Evolutionary conservation across 108 stramenopile species (phyloP), one percentile per base, ranked within the genome.

Genomic region (Nitzschia inconspicua): DNA sequence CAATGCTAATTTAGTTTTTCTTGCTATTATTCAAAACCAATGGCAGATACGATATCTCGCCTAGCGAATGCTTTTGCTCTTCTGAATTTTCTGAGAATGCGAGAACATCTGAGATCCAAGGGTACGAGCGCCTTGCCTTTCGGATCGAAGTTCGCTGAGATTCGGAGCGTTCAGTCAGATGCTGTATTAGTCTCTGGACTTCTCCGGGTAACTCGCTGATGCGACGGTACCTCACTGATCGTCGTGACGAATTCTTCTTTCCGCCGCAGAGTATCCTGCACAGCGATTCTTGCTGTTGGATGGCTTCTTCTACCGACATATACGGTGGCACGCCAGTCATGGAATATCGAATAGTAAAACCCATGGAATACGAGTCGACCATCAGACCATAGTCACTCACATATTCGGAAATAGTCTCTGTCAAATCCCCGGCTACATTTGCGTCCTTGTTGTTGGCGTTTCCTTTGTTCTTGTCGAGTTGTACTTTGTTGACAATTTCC

Each of bases 341-440:
- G 50, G 68, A 72, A 69, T 82, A 76, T 35, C 69, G 64, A 46
- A 86, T 77, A 14, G 83, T 84, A 3, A 65, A 43, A 4, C 88
- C 88, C 28, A 85, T 65, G 40, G 77, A 70, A 72, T 69, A 90
- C 13, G 88, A 78, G 74, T 90, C 88, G 0, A 78, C 82, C 16
- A 82, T 53, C 78, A 90, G 70, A 18, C 85, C 83, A 52, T 90
- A 90, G 35, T 77, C 77, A 7, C 78, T 55, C 4, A 84, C 77
- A 54, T 54, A 71, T 29, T 47, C 34, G 18, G 50, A 55, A 11
- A 84, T 72, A 4, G 85, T 77, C 28, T 64, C 63, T 10, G 76
- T 49, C 13, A 57, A 13, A 26, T 19, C 44, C 6, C 3, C 43
- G 43, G 43, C 43, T 4, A 4, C 44, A 40, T 63, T 61, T 1